Conservation (phyloP, 441 rosid species). For the Eutrema salsugineum region DNA sequence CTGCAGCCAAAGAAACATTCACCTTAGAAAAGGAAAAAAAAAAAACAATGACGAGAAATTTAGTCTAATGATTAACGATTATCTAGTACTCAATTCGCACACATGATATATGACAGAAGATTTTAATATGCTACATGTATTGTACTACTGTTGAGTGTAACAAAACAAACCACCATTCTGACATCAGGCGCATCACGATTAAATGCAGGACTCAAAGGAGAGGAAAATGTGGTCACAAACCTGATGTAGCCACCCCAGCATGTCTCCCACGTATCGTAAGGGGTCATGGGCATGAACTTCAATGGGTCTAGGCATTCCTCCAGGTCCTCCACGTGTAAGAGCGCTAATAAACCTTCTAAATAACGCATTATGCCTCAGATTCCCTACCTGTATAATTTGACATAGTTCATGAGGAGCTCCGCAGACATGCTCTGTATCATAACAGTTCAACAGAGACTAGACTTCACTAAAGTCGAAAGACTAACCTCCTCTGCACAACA, state of each 20-base stretch:
- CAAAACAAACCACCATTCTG: background rate
- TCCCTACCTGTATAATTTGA: constrained; percentile 66
- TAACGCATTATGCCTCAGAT: constrained; percentile 91
- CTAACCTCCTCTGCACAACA: constrained; percentile 99
- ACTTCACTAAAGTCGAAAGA: constrained; percentile 4
- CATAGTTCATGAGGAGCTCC: background rate
- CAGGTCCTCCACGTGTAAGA: constrained; percentile 97
- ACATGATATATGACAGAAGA: background rate
- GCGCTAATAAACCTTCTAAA: constrained; percentile 98
- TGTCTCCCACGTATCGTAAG: constrained; percentile 91
- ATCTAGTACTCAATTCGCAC: background rate
- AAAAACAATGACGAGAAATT: background rate
- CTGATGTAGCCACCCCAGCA: constrained; percentile 99
- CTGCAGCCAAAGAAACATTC: constrained; percentile 41
- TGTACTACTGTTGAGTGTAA: background rate
- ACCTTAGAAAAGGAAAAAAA: constrained; percentile 5
- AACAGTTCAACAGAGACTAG: constrained; percentile 2
- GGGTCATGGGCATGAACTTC: constrained; percentile 99
- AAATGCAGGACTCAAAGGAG: constrained; percentile 12
- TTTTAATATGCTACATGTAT: background rate
- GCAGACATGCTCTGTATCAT: background rate
- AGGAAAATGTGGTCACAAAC: constrained; percentile 34
- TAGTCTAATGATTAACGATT: background rate
- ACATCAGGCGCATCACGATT: constrained; percentile 11
- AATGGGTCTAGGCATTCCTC: constrained; percentile 97